phyloP scores from a whole-genome alignment of 805 yeast species.

The Yueomyces sp. region DNA sequence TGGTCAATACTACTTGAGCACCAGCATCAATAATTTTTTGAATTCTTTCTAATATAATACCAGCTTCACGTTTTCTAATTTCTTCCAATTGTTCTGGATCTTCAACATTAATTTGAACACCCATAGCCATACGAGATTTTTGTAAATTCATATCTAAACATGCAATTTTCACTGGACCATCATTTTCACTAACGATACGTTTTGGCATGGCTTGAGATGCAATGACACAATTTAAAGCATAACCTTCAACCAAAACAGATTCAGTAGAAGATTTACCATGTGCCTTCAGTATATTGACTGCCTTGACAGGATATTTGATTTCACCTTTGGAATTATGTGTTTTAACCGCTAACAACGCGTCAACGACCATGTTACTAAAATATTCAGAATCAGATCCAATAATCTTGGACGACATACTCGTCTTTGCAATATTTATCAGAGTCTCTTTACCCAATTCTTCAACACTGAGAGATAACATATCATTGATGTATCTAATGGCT shows the following conservation, averaged over 20 bases:
- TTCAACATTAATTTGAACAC: constrained; percentile 91
- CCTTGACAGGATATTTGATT: constrained; percentile 86
- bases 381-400: constrained; percentile 90
- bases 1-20: constrained; percentile 84
- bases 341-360: constrained; percentile 88
- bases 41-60: constrained; percentile 71
- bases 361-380: constrained; percentile 83
- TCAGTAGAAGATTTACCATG: constrained; percentile 90
- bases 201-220: constrained; percentile 96
- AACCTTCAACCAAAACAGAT: constrained; percentile 79
- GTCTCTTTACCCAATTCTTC: constrained; percentile 73
- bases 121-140: constrained; percentile 95
- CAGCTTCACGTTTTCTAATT: constrained; percentile 79
- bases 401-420: constrained; percentile 93
- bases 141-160: constrained; percentile 86
- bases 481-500: constrained; percentile 75
- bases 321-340: constrained; percentile 84
- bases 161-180: constrained; percentile 58
- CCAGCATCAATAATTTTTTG: constrained; percentile 73
- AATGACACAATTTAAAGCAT: constrained; percentile 91
- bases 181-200: constrained; percentile 26
- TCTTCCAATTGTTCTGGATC: constrained; percentile 96
- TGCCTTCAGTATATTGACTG: constrained; percentile 89
- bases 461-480: constrained; percentile 70
- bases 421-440: constrained; percentile 81